These are phyloP conservation scores for Stagonosporopsis vannaccii DNA, from an alignment of 2,329 filamentous ascomycete species.

Conservation along the genomic window DNA sequence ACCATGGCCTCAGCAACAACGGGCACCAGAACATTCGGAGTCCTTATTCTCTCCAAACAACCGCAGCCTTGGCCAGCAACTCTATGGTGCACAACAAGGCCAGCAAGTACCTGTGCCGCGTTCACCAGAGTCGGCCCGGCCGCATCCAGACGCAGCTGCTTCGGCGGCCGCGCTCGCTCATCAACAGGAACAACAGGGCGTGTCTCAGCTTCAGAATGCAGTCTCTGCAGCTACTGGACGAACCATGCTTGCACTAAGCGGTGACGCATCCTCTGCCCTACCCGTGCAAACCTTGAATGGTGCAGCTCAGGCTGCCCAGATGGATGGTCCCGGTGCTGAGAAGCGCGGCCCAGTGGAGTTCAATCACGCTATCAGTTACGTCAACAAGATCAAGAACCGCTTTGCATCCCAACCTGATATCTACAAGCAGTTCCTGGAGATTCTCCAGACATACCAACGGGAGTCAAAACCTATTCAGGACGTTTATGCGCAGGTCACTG, in stretches of 20 bases:
- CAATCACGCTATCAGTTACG: slow-evolving; percentile 98
- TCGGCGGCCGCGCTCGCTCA: slow-evolving; percentile 60
- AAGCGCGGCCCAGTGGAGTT: slow-evolving; percentile 96
- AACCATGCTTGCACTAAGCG: slow-evolving; percentile 59
- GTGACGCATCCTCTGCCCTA: slow-evolving; percentile 56
- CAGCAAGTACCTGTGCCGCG: slow-evolving; percentile 43
- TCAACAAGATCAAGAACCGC: slow-evolving; percentile 99
- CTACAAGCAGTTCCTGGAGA: slow-evolving; percentile 98
- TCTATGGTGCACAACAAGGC: slow-evolving; percentile 47
- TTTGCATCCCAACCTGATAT: slow-evolving; percentile 97
- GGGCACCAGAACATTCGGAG: slow-evolving; percentile 45
- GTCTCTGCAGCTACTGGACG: slow-evolving; percentile 65
- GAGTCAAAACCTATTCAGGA: slow-evolving; percentile 99
- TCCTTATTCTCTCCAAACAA: slow-evolving; percentile 55
- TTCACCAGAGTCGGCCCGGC: slow-evolving; percentile 48
- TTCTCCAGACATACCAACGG: slow-evolving; percentile 95
- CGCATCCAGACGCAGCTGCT: slow-evolving; percentile 45
- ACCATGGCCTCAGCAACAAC: slow-evolving; percentile 51
- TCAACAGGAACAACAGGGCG: slow-evolving; percentile 70
- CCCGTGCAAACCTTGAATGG: slow-evolving; percentile 69
- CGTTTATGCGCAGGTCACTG: slow-evolving; percentile 96
- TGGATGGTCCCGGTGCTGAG: slow-evolving; percentile 64
- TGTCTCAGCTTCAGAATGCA: slow-evolving; percentile 71
- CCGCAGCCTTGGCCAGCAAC: slow-evolving; percentile 50
- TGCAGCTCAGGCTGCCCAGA: slow-evolving; percentile 65